Base-by-base conservation (phyloP, 2,329 filamentous ascomycete genomes). In the Aplosporella prunicola region DNA sequence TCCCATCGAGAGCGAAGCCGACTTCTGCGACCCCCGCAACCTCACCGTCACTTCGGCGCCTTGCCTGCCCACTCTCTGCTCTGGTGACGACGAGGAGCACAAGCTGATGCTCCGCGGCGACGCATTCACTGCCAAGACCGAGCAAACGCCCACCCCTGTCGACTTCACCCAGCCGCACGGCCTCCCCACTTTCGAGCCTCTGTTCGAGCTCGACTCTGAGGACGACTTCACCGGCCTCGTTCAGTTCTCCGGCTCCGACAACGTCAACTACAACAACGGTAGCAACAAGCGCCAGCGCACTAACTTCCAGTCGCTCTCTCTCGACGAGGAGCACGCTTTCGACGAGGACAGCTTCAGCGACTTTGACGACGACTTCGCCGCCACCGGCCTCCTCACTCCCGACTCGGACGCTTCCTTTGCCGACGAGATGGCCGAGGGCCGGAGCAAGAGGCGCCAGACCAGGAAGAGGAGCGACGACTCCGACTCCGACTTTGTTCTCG, bases 1-100 rank as follows among this genome's bases (percentile, higher is more conserved):
- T 39, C 67, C 80, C 56, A 66, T 72, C 30, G 81, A 86, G 53
- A 69, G 74, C 48, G 80, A 86, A 58, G 72, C 86, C 48, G 80
- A 86, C 63, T 93, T 91, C 60, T 94, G 89, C 62, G 88, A 95
- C 56, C 88, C 89, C 22, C 80, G 88, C 54, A 85, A 93, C 56
- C 67, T 95, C 46, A 93, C 83, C 14, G 84, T 94, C 22, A 67
- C 67, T 43, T 71, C 66, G 37, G 60, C 55, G 35, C 71, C 80
- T 15, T 69, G 72, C 43, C 68, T 83, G 47, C 68, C 77, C 27
- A 72, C 72, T 13, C 63, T 83, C 16, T 73, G 68, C 58, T 62
- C 68, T n/a, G 69, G 69, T 34, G 77, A 81, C 51, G 72, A 79
- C 60, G 76, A 82, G 52, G 72, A 76, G 51, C 69, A 70, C 53